These are phyloP conservation scores for Lactarius indigo DNA, from an alignment of 768 basidiomycete species.

Conservation along the genomic window DNA sequence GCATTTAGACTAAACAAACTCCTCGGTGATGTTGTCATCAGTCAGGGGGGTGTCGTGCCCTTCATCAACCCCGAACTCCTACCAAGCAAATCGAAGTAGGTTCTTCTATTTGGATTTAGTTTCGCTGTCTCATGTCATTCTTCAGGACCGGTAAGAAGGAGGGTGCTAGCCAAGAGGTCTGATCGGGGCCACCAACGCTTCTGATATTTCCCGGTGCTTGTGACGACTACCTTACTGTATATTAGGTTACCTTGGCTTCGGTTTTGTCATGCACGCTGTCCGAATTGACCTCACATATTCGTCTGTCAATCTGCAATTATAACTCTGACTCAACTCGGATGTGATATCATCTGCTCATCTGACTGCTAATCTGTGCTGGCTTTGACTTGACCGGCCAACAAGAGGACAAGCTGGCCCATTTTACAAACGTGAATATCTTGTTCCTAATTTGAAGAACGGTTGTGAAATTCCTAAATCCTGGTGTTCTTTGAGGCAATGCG, in stretches of 20 bases:
- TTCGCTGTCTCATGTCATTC: not conserved
- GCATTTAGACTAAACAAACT: constrained; percentile 58
- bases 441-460: too few relatives aligned
- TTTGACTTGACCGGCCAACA: too few relatives aligned
- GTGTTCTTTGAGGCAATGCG: too few relatives aligned
- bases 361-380: too few relatives aligned
- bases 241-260: not conserved
- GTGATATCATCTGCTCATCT: too few relatives aligned
- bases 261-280: not conserved
- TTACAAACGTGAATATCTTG: too few relatives aligned
- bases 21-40: constrained; percentile 83
- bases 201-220: not conserved
- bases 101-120: not conserved
- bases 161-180: constrained; percentile 40
- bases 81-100: constrained; percentile 43
- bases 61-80: constrained; percentile 64
- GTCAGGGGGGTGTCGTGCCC: constrained; percentile 91
- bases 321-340: too few relatives aligned
- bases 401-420: too few relatives aligned
- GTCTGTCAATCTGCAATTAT: too few relatives aligned
- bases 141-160: constrained; percentile 46
- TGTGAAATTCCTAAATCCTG: too few relatives aligned
- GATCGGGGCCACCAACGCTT: constrained; percentile 3
- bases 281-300: too few relatives aligned
- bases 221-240: constrained; percentile 20